These are phyloP conservation scores for Eutrema yunnanense DNA, from an alignment of 345 rosid genomes.

Conservation along the genomic window DNA sequence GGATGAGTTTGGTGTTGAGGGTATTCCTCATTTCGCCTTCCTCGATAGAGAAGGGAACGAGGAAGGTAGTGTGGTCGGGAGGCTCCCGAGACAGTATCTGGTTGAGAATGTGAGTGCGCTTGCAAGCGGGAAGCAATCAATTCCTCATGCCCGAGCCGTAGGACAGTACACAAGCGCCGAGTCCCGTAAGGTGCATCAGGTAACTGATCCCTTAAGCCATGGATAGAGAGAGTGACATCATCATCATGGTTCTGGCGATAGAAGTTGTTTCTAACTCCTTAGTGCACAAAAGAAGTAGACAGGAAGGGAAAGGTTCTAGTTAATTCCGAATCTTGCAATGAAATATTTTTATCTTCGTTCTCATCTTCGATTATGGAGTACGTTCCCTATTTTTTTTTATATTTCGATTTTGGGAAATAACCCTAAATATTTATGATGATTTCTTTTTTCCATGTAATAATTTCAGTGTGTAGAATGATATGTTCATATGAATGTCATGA, in stretches of 20 bases:
- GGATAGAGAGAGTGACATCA: conserved; percentile 37
- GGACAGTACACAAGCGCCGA: conserved; percentile 82
- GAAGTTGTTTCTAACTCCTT: not conserved
- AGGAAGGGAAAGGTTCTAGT: not conserved
- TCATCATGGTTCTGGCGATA: not conserved
- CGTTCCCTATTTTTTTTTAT: too few relatives aligned
- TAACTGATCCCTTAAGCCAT: conserved; percentile 86
- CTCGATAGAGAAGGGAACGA: conserved; percentile 81
- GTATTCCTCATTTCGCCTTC: conserved; percentile 89
- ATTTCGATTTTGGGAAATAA: too few relatives aligned
- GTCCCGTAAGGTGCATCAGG: conserved; percentile 60
- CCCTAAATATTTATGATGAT: too few relatives aligned
- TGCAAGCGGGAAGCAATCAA: conserved; percentile 57
- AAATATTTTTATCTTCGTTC: too few relatives aligned
- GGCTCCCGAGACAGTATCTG: conserved; percentile 72
- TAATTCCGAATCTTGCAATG: too few relatives aligned
- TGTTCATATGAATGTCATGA: too few relatives aligned
- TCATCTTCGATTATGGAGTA: too few relatives aligned
- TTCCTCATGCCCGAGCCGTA: conserved; percentile 83
- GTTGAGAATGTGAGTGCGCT: conserved; percentile 82
- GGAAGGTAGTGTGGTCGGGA: conserved; percentile 91
- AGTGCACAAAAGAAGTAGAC: conserved; percentile 10
- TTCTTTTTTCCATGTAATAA: too few relatives aligned
- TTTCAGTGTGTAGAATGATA: too few relatives aligned
- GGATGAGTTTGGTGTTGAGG: conserved; percentile 97